These are phyloP conservation scores for Entoloma clypeatum DNA, from an alignment of 1,284 basidiomycete species.

Conservation along the genomic window DNA sequence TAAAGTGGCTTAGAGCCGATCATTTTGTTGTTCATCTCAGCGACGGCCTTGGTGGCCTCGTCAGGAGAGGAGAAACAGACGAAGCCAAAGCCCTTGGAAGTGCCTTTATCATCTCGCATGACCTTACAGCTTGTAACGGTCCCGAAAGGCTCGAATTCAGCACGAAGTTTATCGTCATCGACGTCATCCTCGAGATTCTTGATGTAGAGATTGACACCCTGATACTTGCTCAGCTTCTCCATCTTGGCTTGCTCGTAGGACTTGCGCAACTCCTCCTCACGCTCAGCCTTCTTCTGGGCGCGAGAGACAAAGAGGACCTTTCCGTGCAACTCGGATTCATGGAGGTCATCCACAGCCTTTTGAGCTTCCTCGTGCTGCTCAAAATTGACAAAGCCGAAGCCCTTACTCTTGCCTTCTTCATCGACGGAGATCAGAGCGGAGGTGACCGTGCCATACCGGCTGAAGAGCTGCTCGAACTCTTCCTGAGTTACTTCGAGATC, in stretches of 20 bases:
- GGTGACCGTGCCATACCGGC: slow-evolving; percentile 80
- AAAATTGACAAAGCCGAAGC: slow-evolving; percentile 99
- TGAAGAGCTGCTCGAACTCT: slow-evolving; percentile 86
- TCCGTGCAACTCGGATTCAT: slow-evolving; percentile 86
- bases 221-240: slow-evolving; percentile 98
- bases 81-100: slow-evolving; percentile 96
- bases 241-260: slow-evolving; percentile 95
- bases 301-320: slow-evolving; percentile 95
- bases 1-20: slow-evolving; percentile 98
- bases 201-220: slow-evolving; percentile 99
- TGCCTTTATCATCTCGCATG: slow-evolving; percentile 95
- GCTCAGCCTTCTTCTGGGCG: slow-evolving; percentile 98
- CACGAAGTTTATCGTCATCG: slow-evolving; percentile 91
- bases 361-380: slow-evolving; percentile 91
- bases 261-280: slow-evolving; percentile 93
- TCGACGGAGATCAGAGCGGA: slow-evolving; percentile 83
- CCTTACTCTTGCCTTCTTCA: slow-evolving; percentile 89
- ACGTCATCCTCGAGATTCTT: slow-evolving; percentile 96
- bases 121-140: slow-evolving; percentile 98
- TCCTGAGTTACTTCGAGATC: slow-evolving; percentile 84
- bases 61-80: slow-evolving; percentile 99
- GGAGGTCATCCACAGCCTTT: slow-evolving; percentile 85
- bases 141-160: slow-evolving; percentile 96
- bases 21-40: slow-evolving; percentile 99
- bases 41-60: slow-evolving; percentile 98